phyloP scores from a whole-genome alignment of 352 stramenopile species.

The Phytophthora aleatoria region DNA sequence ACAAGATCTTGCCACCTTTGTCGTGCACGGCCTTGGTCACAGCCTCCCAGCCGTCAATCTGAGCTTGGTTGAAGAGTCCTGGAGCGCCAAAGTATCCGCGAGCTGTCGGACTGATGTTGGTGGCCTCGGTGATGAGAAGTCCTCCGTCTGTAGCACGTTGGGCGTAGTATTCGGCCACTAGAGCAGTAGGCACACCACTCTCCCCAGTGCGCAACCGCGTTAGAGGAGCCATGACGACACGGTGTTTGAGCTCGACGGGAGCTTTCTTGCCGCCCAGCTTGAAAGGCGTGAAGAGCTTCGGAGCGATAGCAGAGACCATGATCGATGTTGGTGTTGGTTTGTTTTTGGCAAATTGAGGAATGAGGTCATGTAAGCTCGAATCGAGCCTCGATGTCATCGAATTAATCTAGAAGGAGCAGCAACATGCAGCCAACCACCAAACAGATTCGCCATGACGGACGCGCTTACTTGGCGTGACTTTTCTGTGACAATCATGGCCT shows the following conservation, averaged over 20 bases:
- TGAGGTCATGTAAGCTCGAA: slow-evolving; percentile 5
- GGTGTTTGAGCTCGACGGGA: slow-evolving; percentile 42
- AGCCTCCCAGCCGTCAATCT: slow-evolving; percentile 34
- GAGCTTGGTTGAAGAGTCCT: slow-evolving; percentile 45
- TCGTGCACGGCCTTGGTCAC: slow-evolving; percentile 38
- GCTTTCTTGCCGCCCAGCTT: slow-evolving; percentile 37
- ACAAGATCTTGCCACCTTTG: slow-evolving; percentile 15
- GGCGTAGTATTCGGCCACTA: too few relatives aligned
- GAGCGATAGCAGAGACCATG: slow-evolving; percentile 17
- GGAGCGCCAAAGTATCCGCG: slow-evolving; percentile 28
- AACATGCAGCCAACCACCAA: too few relatives aligned
- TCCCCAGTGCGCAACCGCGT: slow-evolving; percentile 40
- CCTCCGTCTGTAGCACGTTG: slow-evolving; percentile 36
- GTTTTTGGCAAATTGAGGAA: slow-evolving; percentile 9
- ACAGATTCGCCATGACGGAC: too few relatives aligned
- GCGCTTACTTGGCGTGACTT: not conserved
- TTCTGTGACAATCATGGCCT: not conserved
- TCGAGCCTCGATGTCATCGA: not conserved
- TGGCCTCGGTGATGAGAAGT: slow-evolving; percentile 56
- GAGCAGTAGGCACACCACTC: slow-evolving; percentile 25
- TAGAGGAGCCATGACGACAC: slow-evolving; percentile 55
- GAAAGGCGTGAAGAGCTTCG: slow-evolving; percentile 45
- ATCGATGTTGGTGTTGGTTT: not conserved
- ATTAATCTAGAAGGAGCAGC: too few relatives aligned
- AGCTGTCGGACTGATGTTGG: slow-evolving; percentile 42